A percentile compares a stretch with the other conserved stretches of the same genome.
Evolutionary conservation across 208 protist genomes (phyloP).

Genomic region (Trypanosoma vivax): DNA sequence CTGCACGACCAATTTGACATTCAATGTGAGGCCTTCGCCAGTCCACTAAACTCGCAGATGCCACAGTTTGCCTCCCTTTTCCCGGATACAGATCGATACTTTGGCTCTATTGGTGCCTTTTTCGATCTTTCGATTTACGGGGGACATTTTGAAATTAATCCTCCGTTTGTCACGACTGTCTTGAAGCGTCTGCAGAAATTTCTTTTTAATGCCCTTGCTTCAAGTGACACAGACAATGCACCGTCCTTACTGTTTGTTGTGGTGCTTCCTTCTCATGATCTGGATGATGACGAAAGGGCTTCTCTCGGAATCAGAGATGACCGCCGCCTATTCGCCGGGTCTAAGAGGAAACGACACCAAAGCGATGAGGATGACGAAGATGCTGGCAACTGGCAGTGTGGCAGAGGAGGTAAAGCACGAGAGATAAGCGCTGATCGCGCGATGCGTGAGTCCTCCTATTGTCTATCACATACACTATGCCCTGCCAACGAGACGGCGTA

Average conservation of each 20-base stretch:
- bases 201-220: slow-evolving; percentile 21
- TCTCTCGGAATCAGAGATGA: no score
- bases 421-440: slow-evolving; percentile 31
- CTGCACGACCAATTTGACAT: slow-evolving; percentile 43
- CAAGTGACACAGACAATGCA: slow-evolving; percentile 8
- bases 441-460: slow-evolving; percentile 47
- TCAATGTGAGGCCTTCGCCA: slow-evolving; percentile 80
- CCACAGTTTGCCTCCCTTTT: slow-evolving; percentile 73
- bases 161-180: slow-evolving; percentile 74
- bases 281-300: slow-evolving; percentile 27
- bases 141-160: slow-evolving; percentile 73
- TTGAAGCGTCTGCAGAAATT: slow-evolving; percentile 41
- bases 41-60: slow-evolving; percentile 78
- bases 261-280: slow-evolving; percentile 64
- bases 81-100: slow-evolving; percentile 71
- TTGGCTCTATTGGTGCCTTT: slow-evolving; percentile 78
- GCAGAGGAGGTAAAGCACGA: no score
- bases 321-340: no score
- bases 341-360: background rate
- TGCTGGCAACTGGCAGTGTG: background rate
- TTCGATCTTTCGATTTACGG: slow-evolving; percentile 63
- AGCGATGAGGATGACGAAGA: background rate
- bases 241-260: slow-evolving; percentile 42
- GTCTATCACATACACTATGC: slow-evolving; percentile 45
- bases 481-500: slow-evolving; percentile 42